Base-by-base conservation (phyloP, 768 basidiomycete genomes). In the Galerina marginata region DNA sequence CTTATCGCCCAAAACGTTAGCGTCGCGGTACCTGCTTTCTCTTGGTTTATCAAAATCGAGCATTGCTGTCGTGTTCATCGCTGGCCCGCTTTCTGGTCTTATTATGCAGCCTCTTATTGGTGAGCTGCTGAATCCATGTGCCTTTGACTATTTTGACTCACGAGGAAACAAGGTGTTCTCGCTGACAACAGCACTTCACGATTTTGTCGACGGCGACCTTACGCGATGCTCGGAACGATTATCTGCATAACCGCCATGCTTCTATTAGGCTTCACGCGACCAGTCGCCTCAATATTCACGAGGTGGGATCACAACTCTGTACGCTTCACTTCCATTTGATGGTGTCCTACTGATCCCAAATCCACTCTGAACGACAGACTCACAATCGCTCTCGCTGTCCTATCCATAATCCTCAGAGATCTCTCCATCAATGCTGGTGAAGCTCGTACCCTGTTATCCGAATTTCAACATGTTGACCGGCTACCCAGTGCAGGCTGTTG, bases 71-170 rank as follows among this genome's bases (percentile, higher is more conserved):
- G 96, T 97, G 10, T 95, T 99, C 71, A 82, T 96, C 46, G 96
- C 96, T 2, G 96, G 95, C 0, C 96, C 94, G 1, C 77, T 96
- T 6, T 93, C 91, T 0, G 96, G 95, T 2, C 83, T 99, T 20
- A 79, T 98, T 47, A 91, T 96, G 65, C 96, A 98, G 69, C 96
- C 95, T 1, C 71, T 96, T 44, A 93, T 96, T 66, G 92, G 93
- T 85, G 26, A 38, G 59, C 16, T 20, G 4, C 15, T 15, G n/a
- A 51, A 2, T 10, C 7, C 7, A 37, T 16, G n/a, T 14, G 36
- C 16, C 3, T 51, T 3, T 29, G 6, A 6, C 29, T 25, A 23
- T 46, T 37, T 20, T 16, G 51, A 61, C 42, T 54, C 52, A 36
- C 29, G 44, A 7, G 45, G 80, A 83, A 80, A 37, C n/a, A 26